These are phyloP conservation scores for Vinca minor DNA, from an alignment of 257 asterid species.

Conservation along the genomic window DNA sequence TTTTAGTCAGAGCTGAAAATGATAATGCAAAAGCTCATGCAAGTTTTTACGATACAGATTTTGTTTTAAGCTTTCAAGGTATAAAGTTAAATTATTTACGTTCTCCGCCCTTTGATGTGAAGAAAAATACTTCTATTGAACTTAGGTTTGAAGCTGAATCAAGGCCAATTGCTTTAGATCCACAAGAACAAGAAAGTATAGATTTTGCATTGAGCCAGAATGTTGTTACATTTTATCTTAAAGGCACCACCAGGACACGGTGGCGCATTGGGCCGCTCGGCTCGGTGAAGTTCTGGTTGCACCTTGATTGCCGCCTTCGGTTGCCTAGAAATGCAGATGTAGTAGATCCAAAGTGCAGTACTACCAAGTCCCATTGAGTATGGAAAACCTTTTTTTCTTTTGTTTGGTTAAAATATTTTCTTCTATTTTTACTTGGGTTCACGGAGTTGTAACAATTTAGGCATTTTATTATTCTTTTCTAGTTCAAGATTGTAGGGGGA, in stretches of 20 bases:
- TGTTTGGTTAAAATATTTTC: background rate
- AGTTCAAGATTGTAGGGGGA: background rate
- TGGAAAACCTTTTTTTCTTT: background rate
- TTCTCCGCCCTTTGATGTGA: conserved; percentile 34
- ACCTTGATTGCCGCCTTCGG: conserved; percentile 46
- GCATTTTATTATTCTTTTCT: conserved; percentile 1
- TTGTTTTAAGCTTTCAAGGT: conserved; percentile 40
- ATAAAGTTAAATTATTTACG: conserved; percentile 35
- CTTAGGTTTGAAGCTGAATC: conserved; percentile 43
- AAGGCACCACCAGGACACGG: conserved; percentile 54
- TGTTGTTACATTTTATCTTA: conserved; percentile 32
- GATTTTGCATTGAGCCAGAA: conserved; percentile 25
- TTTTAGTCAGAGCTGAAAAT: conserved; percentile 46
- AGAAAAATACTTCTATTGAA: conserved; percentile 33
- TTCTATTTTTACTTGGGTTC: background rate
- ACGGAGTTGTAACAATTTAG: background rate
- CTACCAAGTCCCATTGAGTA: conserved; percentile 38
- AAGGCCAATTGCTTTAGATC: conserved; percentile 45
- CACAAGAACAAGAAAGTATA: conserved; percentile 37
- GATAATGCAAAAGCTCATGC: conserved; percentile 50
- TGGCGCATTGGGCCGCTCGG: conserved; percentile 67
- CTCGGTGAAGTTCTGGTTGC: conserved; percentile 60
- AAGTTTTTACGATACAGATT: conserved; percentile 33
- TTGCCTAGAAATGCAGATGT: conserved; percentile 35
- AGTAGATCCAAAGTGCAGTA: conserved; percentile 50